Evolutionary conservation across 1,284 basidiomycete species (phyloP), one percentile per base, ranked within the genome.

Genomic region (Melampsora allii-populina): DNA sequence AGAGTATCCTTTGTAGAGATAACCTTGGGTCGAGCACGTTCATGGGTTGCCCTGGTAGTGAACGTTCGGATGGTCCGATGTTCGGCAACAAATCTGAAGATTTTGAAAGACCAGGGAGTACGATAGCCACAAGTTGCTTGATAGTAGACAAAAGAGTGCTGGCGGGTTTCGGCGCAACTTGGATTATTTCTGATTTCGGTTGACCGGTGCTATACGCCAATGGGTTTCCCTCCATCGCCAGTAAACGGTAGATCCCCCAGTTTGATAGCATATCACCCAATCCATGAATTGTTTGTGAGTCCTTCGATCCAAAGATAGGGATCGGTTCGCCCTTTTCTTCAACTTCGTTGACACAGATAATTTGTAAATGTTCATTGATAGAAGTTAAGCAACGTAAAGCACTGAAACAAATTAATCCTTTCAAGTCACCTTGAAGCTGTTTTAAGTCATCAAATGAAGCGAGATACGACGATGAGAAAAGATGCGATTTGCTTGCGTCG

Each of bases 261-360:
- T 56, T 56, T 14, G 53, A 56, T 24, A 56, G 17, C 53, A 56
- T 56, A 21, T 56, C 53, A 56, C 53, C 53, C 53, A 56, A 56
- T 56, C 14, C 53, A 56, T 56, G 53, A 9, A 56, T 56, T 56
- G 53, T 56, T 27, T 21, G 53, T 12, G 53, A 56, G 14, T 56
- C 53, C 27, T 56, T 21, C 17, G 53, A 56, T 56, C 53, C 53
- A 10, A 56, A 56, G 12, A 56, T 56, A 24, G 53, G 53, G 27
- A 56, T 56, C 53, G n/a, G 27, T 12, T 56, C 53, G 2, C 27
- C 12, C 17, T 27, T 21, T 29, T 21, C 27, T n/a, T 56, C 21
- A 2, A 56, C 17, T 4, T 12, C 4, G 21, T 56, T 17, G 3
- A 19, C 53, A 14, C 53, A 56, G 27, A 24, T 17, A 3, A 9